Percentiles rank a stretch among this genome's conserved stretches.
phyloP scores from a whole-genome alignment of 108 stramenopile genomes.

The Skeletonema tropicum region DNA sequence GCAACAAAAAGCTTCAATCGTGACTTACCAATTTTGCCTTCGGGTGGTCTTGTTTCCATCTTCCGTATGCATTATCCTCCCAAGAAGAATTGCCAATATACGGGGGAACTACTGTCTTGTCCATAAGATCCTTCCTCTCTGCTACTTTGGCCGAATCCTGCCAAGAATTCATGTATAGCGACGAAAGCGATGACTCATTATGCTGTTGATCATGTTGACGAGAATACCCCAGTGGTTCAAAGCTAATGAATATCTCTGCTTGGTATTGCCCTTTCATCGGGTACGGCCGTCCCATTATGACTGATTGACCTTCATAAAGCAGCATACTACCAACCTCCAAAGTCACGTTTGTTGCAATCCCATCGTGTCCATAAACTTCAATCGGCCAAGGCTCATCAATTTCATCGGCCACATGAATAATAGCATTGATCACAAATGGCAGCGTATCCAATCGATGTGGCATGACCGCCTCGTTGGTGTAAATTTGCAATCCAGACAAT shows the following conservation, averaged over 20 bases:
- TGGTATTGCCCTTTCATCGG: conserved; percentile 77
- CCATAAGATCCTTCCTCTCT: background rate
- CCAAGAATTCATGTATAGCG: background rate
- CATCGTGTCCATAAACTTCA: conserved; percentile 88
- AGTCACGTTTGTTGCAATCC: conserved; percentile 86
- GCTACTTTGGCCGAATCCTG: background rate
- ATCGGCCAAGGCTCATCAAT: conserved; percentile 89
- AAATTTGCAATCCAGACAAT: conserved; percentile 85
- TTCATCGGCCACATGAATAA: conserved; percentile 87
- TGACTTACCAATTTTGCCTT: conserved; percentile 5
- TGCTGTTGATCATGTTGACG: background rate
- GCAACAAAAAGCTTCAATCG: background rate
- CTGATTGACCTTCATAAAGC: conserved; percentile 85
- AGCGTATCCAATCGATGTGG: conserved; percentile 88
- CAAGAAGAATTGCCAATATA: background rate
- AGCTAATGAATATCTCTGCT: conserved; percentile 91
- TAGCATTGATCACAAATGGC: conserved; percentile 83
- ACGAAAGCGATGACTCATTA: background rate
- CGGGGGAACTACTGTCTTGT: background rate
- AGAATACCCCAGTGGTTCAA: conserved; percentile 33
- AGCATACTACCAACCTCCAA: conserved; percentile 92
- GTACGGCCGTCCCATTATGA: conserved; percentile 91
- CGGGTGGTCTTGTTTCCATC: background rate
- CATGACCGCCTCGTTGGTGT: conserved; percentile 66
- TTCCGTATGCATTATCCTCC: background rate